Percentiles rank a stretch among this genome's conserved stretches.
Evolutionary conservation across 2,329 filamentous ascomycete species (phyloP).

Genomic region (Sodiomyces alkalinus): DNA sequence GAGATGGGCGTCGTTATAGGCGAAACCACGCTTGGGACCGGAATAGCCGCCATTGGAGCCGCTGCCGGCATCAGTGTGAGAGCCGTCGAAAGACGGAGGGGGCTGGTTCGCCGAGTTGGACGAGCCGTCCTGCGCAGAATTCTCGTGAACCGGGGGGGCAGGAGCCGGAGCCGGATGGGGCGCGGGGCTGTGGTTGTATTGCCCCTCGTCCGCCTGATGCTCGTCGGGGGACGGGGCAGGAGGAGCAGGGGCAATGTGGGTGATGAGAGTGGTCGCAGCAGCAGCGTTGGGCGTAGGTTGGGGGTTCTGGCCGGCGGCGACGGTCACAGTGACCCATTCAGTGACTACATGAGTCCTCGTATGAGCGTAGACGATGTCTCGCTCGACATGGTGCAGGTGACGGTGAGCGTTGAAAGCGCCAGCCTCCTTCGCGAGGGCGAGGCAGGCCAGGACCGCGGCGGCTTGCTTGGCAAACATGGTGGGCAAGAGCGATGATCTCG

Average conservation of each 20-base stretch:
- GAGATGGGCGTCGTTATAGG: conserved; percentile 46
- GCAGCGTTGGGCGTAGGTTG: conserved; percentile 4
- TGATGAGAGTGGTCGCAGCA: conserved; percentile 9
- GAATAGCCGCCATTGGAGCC: conserved; percentile 10
- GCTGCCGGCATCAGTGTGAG: conserved; percentile 5
- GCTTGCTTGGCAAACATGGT: conserved; percentile 28
- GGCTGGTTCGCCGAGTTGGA: conserved; percentile 1
- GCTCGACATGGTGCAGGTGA: conserved; percentile 21
- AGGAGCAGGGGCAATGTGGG: conserved; percentile 5
- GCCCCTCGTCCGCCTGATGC: conserved; percentile 1
- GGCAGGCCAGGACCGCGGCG: conserved; percentile 24
- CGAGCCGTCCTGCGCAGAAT: not conserved
- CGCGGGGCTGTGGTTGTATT: no score
- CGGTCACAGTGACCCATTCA: conserved; percentile 26
- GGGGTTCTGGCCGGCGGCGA: conserved; percentile 15
- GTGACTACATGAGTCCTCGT: conserved; percentile 19
- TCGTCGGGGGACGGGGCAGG: not conserved
- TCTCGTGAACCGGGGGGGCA: conserved; percentile 6
- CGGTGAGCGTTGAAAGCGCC: conserved; percentile 26
- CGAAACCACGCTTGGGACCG: conserved; percentile 47
- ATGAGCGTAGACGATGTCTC: conserved; percentile 14
- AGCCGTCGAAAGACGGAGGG: conserved; percentile 7
- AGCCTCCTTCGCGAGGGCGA: conserved; percentile 27
- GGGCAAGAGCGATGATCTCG: no score
- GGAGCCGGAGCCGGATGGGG: no score